phyloP scores from a whole-genome alignment of 2,329 filamentous ascomycete genomes.

The Penicillium olsonii region DNA sequence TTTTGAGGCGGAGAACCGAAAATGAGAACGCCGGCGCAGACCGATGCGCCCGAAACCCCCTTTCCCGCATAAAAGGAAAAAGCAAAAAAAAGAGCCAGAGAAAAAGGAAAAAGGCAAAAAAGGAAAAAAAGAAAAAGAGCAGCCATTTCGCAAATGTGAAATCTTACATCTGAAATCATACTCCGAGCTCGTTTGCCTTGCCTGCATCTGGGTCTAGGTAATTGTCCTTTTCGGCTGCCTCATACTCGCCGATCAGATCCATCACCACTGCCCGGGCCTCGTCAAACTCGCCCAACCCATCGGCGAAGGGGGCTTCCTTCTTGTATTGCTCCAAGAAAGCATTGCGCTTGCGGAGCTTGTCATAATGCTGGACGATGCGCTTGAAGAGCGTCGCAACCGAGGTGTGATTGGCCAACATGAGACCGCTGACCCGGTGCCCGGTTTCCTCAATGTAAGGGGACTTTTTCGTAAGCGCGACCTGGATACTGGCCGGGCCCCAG shows the following conservation, averaged over 20 bases:
- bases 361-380: slow-evolving; percentile 87
- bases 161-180: slow-evolving; percentile 17
- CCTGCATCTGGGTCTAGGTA: slow-evolving; percentile 77
- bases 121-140: slow-evolving; percentile 2
- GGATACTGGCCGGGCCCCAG: slow-evolving; percentile 96
- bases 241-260: slow-evolving; percentile 91
- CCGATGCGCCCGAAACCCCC: slow-evolving; percentile 25
- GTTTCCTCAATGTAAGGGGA: slow-evolving; percentile 94
- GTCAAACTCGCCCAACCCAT: slow-evolving; percentile 92
- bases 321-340: slow-evolving; percentile 97
- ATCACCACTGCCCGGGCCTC: slow-evolving; percentile 88
- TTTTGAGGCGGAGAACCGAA: slow-evolving; percentile 1
- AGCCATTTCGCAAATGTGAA: neutral
- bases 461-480: slow-evolving; percentile 94
- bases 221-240: slow-evolving; percentile 86
- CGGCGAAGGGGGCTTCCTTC: slow-evolving; percentile 88
- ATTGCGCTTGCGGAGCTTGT: slow-evolving; percentile 91
- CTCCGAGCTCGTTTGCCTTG: slow-evolving; percentile 39
- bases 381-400: slow-evolving; percentile 97
- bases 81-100: slow-evolving; percentile 5
- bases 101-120: slow-evolving; percentile 5
- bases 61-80: slow-evolving; percentile 17
- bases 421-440: slow-evolving; percentile 80
- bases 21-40: slow-evolving; percentile 18
- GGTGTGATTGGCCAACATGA: slow-evolving; percentile 98